phyloP scores from a whole-genome alignment of 2,329 filamentous ascomycete genomes.

The Monilinia laxa region DNA sequence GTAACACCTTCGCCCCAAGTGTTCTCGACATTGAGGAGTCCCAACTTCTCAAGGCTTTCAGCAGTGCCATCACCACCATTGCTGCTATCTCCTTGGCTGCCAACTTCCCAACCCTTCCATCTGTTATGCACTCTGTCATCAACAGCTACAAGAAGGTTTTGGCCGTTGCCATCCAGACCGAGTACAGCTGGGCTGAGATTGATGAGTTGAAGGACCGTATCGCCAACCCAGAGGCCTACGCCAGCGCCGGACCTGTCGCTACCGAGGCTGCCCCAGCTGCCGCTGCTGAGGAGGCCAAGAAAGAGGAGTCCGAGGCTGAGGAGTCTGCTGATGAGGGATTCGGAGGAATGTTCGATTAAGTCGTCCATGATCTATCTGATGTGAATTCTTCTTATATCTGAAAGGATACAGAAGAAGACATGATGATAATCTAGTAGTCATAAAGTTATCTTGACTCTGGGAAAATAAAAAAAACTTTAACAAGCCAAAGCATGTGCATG shows the following conservation, averaged over 20 bases:
- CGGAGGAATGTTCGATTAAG: conserved; percentile 75
- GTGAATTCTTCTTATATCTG: conserved; percentile 29
- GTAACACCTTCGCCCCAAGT: conserved; percentile 81
- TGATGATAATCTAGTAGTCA: conserved; percentile 32
- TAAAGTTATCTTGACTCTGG: conserved; percentile 36
- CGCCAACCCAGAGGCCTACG: conserved; percentile 97
- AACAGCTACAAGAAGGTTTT: conserved; percentile 98
- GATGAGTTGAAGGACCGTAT: conserved; percentile 99
- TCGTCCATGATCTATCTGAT: conserved; percentile 31
- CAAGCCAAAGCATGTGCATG: conserved; percentile 23
- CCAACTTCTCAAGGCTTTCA: conserved; percentile 84
- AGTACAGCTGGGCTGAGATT: conserved; percentile 93
- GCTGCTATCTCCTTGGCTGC: conserved; percentile 86
- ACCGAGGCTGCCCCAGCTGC: conserved; percentile 53
- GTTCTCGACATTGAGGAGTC: conserved; percentile 95
- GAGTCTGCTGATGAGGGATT: conserved; percentile 64
- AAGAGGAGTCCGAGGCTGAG: conserved; percentile 65
- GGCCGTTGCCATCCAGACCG: conserved; percentile 84
- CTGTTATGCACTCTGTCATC: conserved; percentile 92
- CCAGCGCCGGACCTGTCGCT: conserved; percentile 72
- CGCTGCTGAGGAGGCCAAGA: conserved; percentile 54
- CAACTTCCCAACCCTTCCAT: conserved; percentile 95
- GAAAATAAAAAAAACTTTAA: conserved; percentile 28
- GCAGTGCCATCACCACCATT: conserved; percentile 79
- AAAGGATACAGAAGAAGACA: conserved; percentile 29